phyloP scores from a whole-genome alignment of 148 eudicot genomes.

The Chenopodium quinoa region DNA sequence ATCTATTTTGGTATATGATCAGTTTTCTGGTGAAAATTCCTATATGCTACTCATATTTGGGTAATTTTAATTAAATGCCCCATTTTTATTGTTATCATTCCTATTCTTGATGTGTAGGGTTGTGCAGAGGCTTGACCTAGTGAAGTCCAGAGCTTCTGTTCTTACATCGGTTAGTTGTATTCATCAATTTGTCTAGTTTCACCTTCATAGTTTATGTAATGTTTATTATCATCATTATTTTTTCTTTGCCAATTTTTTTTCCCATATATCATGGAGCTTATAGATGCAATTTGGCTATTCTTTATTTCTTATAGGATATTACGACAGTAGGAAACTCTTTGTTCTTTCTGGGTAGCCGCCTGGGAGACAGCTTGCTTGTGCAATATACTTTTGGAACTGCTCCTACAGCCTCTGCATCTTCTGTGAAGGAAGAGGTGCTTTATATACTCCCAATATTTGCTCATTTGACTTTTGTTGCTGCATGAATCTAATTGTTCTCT shows the following conservation, averaged over 20 bases:
- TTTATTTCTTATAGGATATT: conserved; percentile 48
- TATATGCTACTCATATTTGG: conserved; percentile 7
- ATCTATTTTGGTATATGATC: background rate
- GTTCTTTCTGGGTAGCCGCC: conserved; percentile 87
- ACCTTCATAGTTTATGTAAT: background rate
- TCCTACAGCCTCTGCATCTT: conserved; percentile 44
- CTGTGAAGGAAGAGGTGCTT: conserved; percentile 83
- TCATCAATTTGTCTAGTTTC: conserved; percentile 12
- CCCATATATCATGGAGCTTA: background rate
- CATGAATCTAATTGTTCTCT: background rate
- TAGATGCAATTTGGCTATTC: conserved; percentile 5
- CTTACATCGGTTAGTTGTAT: conserved; percentile 73
- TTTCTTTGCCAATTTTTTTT: too few relatives aligned
- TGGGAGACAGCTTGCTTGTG: conserved; percentile 98
- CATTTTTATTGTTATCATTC: conserved; percentile 3
- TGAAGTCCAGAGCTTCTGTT: conserved; percentile 93
- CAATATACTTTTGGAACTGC: conserved; percentile 70
- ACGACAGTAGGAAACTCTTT: conserved; percentile 79
- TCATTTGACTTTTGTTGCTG: background rate
- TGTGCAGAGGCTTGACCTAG: conserved; percentile 91
- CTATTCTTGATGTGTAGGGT: conserved; percentile 46
- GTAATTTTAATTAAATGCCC: too few relatives aligned
- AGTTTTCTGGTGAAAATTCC: background rate
- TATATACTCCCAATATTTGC: background rate
- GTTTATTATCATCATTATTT: background rate